Percentiles rank a stretch among this genome's conserved stretches.
phyloP scores from a whole-genome alignment of 2,329 filamentous ascomycete genomes.

The Uncinocarpus reesii region DNA sequence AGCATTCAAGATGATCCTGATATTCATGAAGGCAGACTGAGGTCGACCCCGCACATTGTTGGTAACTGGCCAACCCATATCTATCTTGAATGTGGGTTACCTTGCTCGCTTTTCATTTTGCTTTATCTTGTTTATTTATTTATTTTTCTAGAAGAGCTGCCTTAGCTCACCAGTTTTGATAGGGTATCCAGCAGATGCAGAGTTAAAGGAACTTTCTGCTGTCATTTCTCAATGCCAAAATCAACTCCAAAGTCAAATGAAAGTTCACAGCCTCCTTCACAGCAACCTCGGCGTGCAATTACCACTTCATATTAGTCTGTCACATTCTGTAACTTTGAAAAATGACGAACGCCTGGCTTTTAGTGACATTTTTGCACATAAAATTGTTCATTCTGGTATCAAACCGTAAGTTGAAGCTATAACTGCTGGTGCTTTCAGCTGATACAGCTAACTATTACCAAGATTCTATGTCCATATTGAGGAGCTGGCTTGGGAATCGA shows the following conservation, averaged over 20 bases:
- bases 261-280: slow-evolving; percentile 57
- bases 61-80: slow-evolving; percentile 91
- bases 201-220: slow-evolving; percentile 26
- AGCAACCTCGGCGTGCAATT: slow-evolving; percentile 68
- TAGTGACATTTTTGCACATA: slow-evolving; percentile 43
- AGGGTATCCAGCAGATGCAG: slow-evolving; percentile 35
- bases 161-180: not conserved
- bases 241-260: slow-evolving; percentile 35
- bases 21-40: slow-evolving; percentile 74
- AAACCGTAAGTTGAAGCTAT: slow-evolving; percentile 33
- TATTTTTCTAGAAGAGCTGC: too few species aligned
- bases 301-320: slow-evolving; percentile 85
- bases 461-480: slow-evolving; percentile 42
- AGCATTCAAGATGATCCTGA: slow-evolving; percentile 71
- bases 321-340: slow-evolving; percentile 63
- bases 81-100: slow-evolving; percentile 77
- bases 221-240: slow-evolving; percentile 23
- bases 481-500: slow-evolving; percentile 54
- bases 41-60: slow-evolving; percentile 69
- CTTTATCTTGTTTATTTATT: slow-evolving; percentile 14
- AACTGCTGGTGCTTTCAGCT: not conserved
- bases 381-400: slow-evolving; percentile 36
- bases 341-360: slow-evolving; percentile 65
- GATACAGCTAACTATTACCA: slow-evolving; percentile 21
- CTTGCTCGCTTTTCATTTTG: not conserved